phyloP scores from a whole-genome alignment of 129 eudicot species.

The Ambrosia artemisiifolia region DNA sequence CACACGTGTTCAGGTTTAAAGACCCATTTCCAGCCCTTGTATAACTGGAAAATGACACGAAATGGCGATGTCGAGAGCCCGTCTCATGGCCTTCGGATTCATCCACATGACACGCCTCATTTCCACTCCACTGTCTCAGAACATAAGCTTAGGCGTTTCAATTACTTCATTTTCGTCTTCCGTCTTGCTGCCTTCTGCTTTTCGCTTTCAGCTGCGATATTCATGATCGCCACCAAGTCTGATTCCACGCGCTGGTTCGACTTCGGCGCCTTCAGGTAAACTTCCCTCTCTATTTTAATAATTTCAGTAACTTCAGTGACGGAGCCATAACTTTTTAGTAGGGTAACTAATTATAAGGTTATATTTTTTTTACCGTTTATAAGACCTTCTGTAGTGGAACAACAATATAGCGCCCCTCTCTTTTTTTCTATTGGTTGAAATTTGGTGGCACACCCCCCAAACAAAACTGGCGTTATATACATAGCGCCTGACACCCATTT shows the following conservation, averaged over 20 bases:
- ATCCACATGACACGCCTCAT: constrained; percentile 42
- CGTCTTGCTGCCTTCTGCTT: constrained; percentile 56
- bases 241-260: constrained; percentile 52
- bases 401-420: too few relatives aligned
- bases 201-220: constrained; percentile 55
- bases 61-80: constrained; percentile 56
- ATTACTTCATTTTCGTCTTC: constrained; percentile 45
- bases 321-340: too few relatives aligned
- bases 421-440: too few relatives aligned
- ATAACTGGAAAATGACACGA: constrained; percentile 11
- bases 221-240: constrained; percentile 53
- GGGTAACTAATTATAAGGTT: too few relatives aligned
- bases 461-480: too few relatives aligned
- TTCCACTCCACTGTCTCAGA: constrained; percentile 69
- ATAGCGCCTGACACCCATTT: too few relatives aligned
- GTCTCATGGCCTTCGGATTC: constrained; percentile 45
- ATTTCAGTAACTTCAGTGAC: not conserved
- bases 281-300: not conserved
- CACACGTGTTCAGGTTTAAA: not conserved
- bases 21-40: too few relatives aligned
- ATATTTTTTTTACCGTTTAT: too few relatives aligned
- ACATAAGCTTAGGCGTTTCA: constrained; percentile 64
- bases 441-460: too few relatives aligned
- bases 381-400: too few relatives aligned
- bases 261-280: constrained; percentile 62